Percentiles rank a stretch among this genome's conserved stretches.
Evolutionary conservation across 2,329 filamentous ascomycete species (phyloP).

Genomic region (Hymenoscyphus infarciens): DNA sequence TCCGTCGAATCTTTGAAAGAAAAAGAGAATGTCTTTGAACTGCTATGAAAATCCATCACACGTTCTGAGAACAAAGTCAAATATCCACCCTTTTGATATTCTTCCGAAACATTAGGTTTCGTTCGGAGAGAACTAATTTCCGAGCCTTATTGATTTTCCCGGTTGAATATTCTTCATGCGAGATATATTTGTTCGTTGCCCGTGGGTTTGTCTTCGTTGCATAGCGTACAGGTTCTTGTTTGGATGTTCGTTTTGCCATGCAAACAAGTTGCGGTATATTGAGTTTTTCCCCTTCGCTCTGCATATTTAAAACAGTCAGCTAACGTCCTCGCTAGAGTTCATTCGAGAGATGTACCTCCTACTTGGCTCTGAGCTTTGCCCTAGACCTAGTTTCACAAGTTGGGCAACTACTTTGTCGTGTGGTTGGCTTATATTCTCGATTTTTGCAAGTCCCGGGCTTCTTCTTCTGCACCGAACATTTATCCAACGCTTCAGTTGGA

Average conservation of each 20-base stretch:
- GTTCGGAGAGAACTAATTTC: not conserved
- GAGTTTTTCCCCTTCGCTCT: not conserved
- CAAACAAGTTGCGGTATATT: not conserved
- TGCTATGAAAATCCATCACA: not conserved
- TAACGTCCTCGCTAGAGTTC: not conserved
- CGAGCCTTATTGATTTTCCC: not conserved
- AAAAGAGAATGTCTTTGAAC: not conserved
- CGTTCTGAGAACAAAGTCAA: not conserved
- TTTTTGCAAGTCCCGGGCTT: not conserved
- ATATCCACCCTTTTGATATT: not conserved
- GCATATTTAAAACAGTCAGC: not conserved
- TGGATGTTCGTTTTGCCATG: not conserved
- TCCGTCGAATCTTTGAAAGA: not conserved
- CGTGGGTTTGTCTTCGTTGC: not conserved
- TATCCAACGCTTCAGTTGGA: not conserved
- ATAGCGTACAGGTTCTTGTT: not conserved
- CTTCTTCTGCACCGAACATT: no score
- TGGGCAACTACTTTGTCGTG: not conserved
- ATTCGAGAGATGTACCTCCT: not conserved
- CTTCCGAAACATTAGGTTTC: not conserved
- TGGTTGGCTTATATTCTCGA: not conserved
- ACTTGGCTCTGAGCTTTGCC: not conserved
- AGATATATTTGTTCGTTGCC: not conserved
- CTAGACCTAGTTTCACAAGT: not conserved
- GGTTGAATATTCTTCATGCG: not conserved